These are phyloP conservation scores for Wickerhamomyces mucosus DNA, from an alignment of 805 yeast species.

Conservation along the genomic window DNA sequence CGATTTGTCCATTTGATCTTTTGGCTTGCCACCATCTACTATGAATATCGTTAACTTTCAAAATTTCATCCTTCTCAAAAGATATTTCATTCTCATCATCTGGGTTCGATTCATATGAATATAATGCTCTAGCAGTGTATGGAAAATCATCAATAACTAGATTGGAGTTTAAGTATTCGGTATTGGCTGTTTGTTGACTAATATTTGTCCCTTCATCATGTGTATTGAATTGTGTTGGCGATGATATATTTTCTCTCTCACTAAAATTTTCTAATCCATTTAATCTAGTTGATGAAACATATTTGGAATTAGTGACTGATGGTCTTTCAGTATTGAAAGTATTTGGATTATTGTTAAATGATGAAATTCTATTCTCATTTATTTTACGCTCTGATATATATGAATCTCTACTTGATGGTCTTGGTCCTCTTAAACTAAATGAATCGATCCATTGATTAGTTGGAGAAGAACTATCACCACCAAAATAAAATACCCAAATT, in stretches of 20 bases:
- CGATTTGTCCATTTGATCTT: conserved; percentile 82
- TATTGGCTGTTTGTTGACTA: conserved; percentile 8
- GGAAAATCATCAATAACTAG: conserved; percentile 47
- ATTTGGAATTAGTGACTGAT: conserved; percentile 18
- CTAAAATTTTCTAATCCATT: conserved; percentile 51
- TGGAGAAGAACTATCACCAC: conserved; percentile 86
- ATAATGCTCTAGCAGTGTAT: conserved; percentile 78
- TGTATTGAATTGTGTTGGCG: conserved; percentile 13
- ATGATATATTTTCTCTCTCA: conserved; percentile 12
- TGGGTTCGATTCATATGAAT: conserved; percentile 80
- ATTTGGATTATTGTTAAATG: conserved; percentile 1
- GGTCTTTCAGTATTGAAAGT: conserved; percentile 11
- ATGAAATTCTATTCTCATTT: conserved; percentile 4
- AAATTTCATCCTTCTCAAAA: conserved; percentile 82
- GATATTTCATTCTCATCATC: conserved; percentile 90
- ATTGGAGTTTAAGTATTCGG: too few relatives aligned
- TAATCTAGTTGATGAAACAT: conserved; percentile 43
- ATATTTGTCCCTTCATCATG: conserved; percentile 13
- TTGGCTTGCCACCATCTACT: conserved; percentile 99
- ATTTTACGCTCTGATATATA: conserved; percentile 2
- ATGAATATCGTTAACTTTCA: conserved; percentile 84
- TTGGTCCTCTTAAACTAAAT: conserved; percentile 49
- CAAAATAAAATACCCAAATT: conserved; percentile 82
- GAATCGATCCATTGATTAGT: conserved; percentile 79
- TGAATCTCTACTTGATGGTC: conserved; percentile 23